Base-by-base conservation (phyloP, 2,329 filamentous ascomycete genomes). In the Cylindrodendrum hubeiense region DNA sequence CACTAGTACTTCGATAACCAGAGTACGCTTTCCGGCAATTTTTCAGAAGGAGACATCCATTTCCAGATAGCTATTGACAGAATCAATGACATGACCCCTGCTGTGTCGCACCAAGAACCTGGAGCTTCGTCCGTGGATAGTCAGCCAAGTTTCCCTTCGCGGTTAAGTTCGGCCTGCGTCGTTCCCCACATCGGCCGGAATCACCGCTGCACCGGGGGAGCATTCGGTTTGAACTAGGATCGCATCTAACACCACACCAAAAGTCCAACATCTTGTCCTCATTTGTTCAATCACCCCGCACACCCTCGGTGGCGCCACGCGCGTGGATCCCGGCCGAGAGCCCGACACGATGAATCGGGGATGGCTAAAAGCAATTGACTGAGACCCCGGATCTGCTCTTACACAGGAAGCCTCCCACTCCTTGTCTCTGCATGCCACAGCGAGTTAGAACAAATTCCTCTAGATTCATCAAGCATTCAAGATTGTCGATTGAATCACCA, bases 141-240 rank as follows among this genome's bases (percentile, higher is more conserved):
- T 24, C 51, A 37, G 3, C 22, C 34, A 37, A 30, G 24, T 44
- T 57, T 63, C 60, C 52, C 7, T 39, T 26, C 15, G 10, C 24
- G 60, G 60, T 12, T 17, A 51, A 51, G 60, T 10, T 53, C 60
- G 39, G 60, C 15, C 37, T 39, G 28, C 28, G 15, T 21, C 21
- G 21, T 37, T 34, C 60, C 44, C 60, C 60, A 63, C 60, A 63
- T 58, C 60, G 60, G 60, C 53, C 60, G 60, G 58, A 58, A 22
- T 33, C 28, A 19, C 60, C 60, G 60, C 4, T 51, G 21, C 21
- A 39, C 30, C 47, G 60, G 60, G 47, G 47, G 21, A 26, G 24
- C 17, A 9, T 30, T 52, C 46, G 28, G 28, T 22, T 22, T 52
- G 37, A 21, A 30, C 47, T 44, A 53, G 47, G n/a, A 30, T 21